phyloP scores from a whole-genome alignment of 2,329 filamentous ascomycete species.

The Microdochium trichocladiopsis region DNA sequence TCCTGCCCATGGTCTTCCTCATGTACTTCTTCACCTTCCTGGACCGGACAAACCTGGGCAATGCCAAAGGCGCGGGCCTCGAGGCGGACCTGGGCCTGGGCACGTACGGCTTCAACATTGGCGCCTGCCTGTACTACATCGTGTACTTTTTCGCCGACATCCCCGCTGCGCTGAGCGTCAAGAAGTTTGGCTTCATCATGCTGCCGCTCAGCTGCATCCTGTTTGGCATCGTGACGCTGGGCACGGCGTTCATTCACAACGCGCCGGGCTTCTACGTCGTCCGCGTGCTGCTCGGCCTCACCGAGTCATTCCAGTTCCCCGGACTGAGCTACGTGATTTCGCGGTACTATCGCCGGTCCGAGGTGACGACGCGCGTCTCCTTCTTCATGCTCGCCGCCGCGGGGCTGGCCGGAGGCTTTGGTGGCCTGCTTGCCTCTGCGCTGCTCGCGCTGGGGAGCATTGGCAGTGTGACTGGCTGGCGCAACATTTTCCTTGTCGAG shows the following conservation, averaged over 20 bases:
- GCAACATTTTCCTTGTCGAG: conserved; percentile 9
- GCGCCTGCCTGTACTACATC: conserved; percentile 12
- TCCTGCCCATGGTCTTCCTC: conserved; percentile 42
- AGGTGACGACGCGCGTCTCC: conserved; percentile 3
- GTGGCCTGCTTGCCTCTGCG: conserved; percentile 4
- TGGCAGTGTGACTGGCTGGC: conserved; percentile 9
- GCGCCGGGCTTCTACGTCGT: conserved; percentile 3
- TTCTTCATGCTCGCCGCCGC: conserved; percentile 4
- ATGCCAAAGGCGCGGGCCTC: conserved; percentile 10
- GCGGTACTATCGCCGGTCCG: conserved; percentile 4
- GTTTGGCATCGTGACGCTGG: conserved; percentile 3
- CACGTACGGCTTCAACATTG: conserved; percentile 8
- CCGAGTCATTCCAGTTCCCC: conserved; percentile 4
- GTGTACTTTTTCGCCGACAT: conserved; percentile 12
- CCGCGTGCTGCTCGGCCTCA: conserved; percentile 2
- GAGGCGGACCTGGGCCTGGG: conserved; percentile 34
- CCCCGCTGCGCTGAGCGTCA: conserved; percentile 10
- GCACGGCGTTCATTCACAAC: conserved; percentile 2
- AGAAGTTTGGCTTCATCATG: conserved; percentile 9
- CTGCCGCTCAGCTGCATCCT: conserved; percentile 14
- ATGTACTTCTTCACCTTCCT: conserved; percentile 50
- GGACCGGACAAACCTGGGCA: conserved; percentile 37
- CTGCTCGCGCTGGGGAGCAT: conserved; percentile 13
- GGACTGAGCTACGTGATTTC: conserved; percentile 5
- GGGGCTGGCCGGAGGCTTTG: conserved; percentile 3